A percentile compares a stretch with the other conserved stretches of the same genome.
Conservation (phyloP, 495 filamentous ascomycete species). For the Friedmanniomyces simplex region DNA sequence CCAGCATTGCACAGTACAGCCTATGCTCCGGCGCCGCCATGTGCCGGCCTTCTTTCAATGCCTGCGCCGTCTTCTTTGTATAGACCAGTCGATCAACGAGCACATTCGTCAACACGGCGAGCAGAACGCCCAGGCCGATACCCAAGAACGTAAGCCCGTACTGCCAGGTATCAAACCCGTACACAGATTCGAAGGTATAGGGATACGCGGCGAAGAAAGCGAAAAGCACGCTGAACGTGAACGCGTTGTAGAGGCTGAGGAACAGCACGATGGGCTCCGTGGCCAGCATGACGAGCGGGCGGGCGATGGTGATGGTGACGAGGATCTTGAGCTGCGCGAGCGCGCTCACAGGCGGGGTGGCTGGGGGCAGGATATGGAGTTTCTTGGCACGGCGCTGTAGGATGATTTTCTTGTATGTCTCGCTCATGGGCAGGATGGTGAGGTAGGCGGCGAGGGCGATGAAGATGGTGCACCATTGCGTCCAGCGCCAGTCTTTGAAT, state of each 20-base stretch:
- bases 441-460: slow-evolving; percentile 27
- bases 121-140: slow-evolving; percentile 35
- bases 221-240: slow-evolving; percentile 44
- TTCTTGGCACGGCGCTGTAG: slow-evolving; percentile 29
- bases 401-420: slow-evolving; percentile 31
- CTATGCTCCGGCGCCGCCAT: slow-evolving; percentile 34
- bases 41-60: slow-evolving; percentile 28
- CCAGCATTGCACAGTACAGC: slow-evolving; percentile 36
- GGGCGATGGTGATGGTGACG: slow-evolving; percentile 29
- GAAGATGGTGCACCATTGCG: slow-evolving; percentile 32
- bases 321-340: slow-evolving; percentile 26
- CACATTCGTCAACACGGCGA: slow-evolving; percentile 35
- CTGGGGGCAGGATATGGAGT: slow-evolving; percentile 20
- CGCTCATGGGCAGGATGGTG: slow-evolving; percentile 28
- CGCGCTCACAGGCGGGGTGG: slow-evolving; percentile 15
- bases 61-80: slow-evolving; percentile 27
- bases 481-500: slow-evolving; percentile 32
- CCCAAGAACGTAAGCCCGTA: slow-evolving; percentile 42
- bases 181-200: slow-evolving; percentile 39
- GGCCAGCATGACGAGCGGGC: slow-evolving; percentile 31
- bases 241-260: slow-evolving; percentile 41
- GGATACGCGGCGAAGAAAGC: slow-evolving; percentile 49
- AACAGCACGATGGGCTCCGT: slow-evolving; percentile 43
- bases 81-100: slow-evolving; percentile 29
- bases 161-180: slow-evolving; percentile 40